Conservation (phyloP, 345 rosid genomes). For the Boechera retrofracta region DNA sequence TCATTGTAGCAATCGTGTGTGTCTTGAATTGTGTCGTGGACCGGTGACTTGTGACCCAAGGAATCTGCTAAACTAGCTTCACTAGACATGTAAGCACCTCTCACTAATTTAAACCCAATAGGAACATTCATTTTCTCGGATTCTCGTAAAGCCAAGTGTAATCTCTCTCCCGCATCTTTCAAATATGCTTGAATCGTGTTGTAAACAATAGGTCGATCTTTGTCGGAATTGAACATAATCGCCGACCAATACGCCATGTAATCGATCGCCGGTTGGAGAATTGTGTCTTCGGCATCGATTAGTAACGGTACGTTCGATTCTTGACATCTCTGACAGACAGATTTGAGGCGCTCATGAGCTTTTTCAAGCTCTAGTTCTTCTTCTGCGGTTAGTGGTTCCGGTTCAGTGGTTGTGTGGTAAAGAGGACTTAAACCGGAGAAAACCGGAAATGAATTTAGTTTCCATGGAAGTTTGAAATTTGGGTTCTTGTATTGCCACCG, state of each 20-base stretch:
- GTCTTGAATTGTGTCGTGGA: slow-evolving; percentile 67
- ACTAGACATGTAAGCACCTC: slow-evolving; percentile 91
- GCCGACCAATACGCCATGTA: slow-evolving; percentile 75
- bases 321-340: slow-evolving; percentile 55
- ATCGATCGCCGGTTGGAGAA: slow-evolving; percentile 85
- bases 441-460: slow-evolving; percentile 61
- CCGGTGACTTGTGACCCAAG: slow-evolving; percentile 73
- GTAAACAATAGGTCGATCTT: slow-evolving; percentile 57
- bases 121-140: slow-evolving; percentile 66
- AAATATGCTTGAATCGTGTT: slow-evolving; percentile 81
- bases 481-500: slow-evolving; percentile 86
- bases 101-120: slow-evolving; percentile 78
- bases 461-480: slow-evolving; percentile 75
- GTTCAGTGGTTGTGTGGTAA: slow-evolving; percentile 67
- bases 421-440: slow-evolving; percentile 72
- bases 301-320: slow-evolving; percentile 59
- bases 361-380: slow-evolving; percentile 66
- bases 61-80: slow-evolving; percentile 67
- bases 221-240: slow-evolving; percentile 49
- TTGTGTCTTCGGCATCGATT: slow-evolving; percentile 82
- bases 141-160: slow-evolving; percentile 55
- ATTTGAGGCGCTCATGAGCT: slow-evolving; percentile 57
- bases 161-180: slow-evolving; percentile 77
- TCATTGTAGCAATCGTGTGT: slow-evolving; percentile 79
- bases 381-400: slow-evolving; percentile 61